phyloP scores from a whole-genome alignment of 2,329 filamentous ascomycete species.

The Calonectria naviculata region DNA sequence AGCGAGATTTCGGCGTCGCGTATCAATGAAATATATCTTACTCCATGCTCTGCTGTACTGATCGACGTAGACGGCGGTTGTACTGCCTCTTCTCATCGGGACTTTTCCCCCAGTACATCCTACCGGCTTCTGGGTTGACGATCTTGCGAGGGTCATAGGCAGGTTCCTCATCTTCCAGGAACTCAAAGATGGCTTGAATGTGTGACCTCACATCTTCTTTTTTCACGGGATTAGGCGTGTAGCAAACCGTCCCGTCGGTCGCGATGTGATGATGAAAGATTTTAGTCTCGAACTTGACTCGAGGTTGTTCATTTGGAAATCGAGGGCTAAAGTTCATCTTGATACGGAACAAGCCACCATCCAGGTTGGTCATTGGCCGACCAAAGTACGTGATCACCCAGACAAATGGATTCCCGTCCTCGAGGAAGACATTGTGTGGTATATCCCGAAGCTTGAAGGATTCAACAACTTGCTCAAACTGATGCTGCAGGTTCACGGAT shows the following conservation, averaged over 20 bases:
- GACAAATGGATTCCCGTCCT: constrained; percentile 86
- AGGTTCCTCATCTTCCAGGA: constrained; percentile 88
- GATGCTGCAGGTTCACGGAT: constrained; percentile 83
- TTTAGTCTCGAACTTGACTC: constrained; percentile 81
- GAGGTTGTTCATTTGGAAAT: constrained; percentile 90
- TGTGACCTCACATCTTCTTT: constrained; percentile 84
- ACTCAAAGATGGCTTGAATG: constrained; percentile 83
- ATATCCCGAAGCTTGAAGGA: constrained; percentile 77
- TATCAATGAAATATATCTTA: constrained; percentile 45
- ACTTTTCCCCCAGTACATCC: constrained; percentile 84
- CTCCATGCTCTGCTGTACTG: constrained; percentile 77
- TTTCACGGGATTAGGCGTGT: constrained; percentile 70
- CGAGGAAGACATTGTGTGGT: constrained; percentile 80
- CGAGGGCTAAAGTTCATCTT: constrained; percentile 82
- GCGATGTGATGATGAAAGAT: constrained; percentile 93
- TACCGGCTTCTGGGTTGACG: constrained; percentile 87
- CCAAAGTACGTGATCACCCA: constrained; percentile 94
- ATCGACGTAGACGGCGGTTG: constrained; percentile 81
- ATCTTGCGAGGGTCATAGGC: constrained; percentile 91
- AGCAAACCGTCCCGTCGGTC: constrained; percentile 83
- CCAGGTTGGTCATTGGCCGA: constrained; percentile 90
- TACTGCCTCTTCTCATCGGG: constrained; percentile 84
- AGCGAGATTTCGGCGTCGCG: not conserved
- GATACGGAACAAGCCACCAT: constrained; percentile 89
- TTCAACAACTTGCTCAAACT: constrained; percentile 85